Conservation (phyloP, 208 protist species). For the Leishmania turanica region DNA sequence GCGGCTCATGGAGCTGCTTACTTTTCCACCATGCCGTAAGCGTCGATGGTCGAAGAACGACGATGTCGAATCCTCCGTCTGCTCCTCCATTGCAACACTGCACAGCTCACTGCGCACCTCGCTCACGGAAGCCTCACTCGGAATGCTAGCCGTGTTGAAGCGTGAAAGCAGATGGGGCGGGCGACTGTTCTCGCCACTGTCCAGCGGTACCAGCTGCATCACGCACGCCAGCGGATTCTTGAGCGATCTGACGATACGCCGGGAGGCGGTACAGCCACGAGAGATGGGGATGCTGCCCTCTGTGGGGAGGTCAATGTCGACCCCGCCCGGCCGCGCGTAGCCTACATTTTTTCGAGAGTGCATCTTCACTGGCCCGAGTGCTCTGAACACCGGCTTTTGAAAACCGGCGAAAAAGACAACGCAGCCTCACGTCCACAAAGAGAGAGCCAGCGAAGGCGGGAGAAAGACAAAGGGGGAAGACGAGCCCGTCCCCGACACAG, state of each 20-base stretch:
- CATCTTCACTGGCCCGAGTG: slow-evolving; percentile 3
- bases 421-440: not conserved
- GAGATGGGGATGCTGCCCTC: slow-evolving; percentile 12
- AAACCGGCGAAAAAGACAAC: not conserved
- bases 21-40: slow-evolving; percentile 18
- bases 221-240: slow-evolving; percentile 43
- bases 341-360: not conserved
- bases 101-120: slow-evolving; percentile 62
- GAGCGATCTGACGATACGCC: slow-evolving; percentile 62
- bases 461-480: slow-evolving; percentile 6
- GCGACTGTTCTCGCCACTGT: slow-evolving; percentile 29
- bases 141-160: slow-evolving; percentile 41
- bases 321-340: slow-evolving; percentile 6
- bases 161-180: slow-evolving; percentile 36
- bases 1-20: slow-evolving; percentile 29
- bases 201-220: slow-evolving; percentile 69
- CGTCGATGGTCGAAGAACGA: slow-evolving; percentile 41
- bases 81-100: slow-evolving; percentile 43
- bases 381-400: not conserved
- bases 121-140: slow-evolving; percentile 58
- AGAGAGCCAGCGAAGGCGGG: not conserved
- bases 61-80: slow-evolving; percentile 36
- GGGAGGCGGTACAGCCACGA: slow-evolving; percentile 26
- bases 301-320: slow-evolving; percentile 5
- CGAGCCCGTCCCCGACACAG: not conserved